Base-by-base conservation (phyloP, 768 basidiomycete genomes). In the Tricholoma terreum region DNA sequence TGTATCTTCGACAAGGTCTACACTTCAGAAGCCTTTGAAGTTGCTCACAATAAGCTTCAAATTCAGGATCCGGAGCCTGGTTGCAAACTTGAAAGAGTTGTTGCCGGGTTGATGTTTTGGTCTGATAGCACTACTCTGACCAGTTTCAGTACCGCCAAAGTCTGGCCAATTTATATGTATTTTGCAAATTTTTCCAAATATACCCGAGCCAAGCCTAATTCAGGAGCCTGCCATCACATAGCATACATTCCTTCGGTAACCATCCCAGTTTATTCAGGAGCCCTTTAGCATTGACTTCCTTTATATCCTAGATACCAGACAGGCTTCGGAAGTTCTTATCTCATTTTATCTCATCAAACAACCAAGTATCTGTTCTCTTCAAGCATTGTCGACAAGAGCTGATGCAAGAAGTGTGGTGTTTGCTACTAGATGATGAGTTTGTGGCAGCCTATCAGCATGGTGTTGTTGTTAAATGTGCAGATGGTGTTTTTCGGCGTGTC, bases 321-420 rank as follows among this genome's bases (percentile, higher is more conserved):
- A 45, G 52, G n/a, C n/a, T 0, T 42, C 73, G 4, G 63, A 68
- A 70, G 40, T 42, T 57, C 15, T 60, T 67, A 31, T 31, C 57
- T 2, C 52, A 50, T 14, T 59, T 58, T 17, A 57, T 62, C 22
- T 63, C 62, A 1, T 59, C 43, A 22, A 15, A 57, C 0, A 48
- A 56, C 3, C 63, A 65, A n/a, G 24, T 5, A 31, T n/a, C 31
- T 2, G 9, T 4, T 50, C 48, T 4, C 38, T 34, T 74, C 3
- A 62, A 65, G 0, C 68, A 71, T 56, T 73, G 71, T 50, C 59
- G 61, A 4, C 65, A 63, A 6, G 69, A 73, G 45, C 61, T 71
- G 0, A 58, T 72, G 33, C 69, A 70, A 19, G 63, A 49, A 15
- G 59, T 66, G n/a, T 73, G 69, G 67, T 4, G 43, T n/a, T 6